Evolutionary conservation across 352 stramenopile species (phyloP), one percentile per base, ranked within the genome.

Genomic region (Globisporangium abappressorium): DNA sequence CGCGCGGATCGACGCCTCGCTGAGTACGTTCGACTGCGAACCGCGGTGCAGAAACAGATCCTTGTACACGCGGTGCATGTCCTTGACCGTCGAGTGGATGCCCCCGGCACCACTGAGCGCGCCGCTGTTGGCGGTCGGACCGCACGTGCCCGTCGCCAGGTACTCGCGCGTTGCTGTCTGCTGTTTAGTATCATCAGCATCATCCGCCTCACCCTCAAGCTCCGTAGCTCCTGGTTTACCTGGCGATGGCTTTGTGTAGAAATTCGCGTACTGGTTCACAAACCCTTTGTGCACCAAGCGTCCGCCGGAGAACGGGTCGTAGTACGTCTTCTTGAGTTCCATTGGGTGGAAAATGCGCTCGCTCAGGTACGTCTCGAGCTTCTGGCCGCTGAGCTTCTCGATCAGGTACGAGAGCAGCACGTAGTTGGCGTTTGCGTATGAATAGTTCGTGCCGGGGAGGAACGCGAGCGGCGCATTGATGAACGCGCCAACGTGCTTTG

Each of bases 41-140:
- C 80, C 82, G 18, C 68, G 73, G 7, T 73, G 64, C 34, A 82
- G 69, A 28, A 91, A 89, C 3, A 91, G 70, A 54, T 91, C 82
- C n/a, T 74, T 70, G 66, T 87, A 91, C 57, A 85, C 72, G 43
- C 72, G 75, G 58, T 89, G 79, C 79, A 89, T 89, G 55, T 89
- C 82, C 18, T 84, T 79, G 9, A 67, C 66, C 1, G 79, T 88
- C 20, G 79, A 87, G 33, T 79, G 70, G 3, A 91, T 49, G 0
- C 82, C 82, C 11, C 80, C 68, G 0, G 79, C 59, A 2, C 72
- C 77, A 56, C 66, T 80, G 26, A 72, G 64, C 14, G 68, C 75
- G 34, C 46, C 79, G 56, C 67, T 74, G 60, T 66, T 82, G 49
- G 69, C 57, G 24, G 81, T 82, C 38, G 82, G 71, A 2, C 70